Conservation (phyloP, 139 green algal genomes). For the Tetradesmus obliquus region DNA sequence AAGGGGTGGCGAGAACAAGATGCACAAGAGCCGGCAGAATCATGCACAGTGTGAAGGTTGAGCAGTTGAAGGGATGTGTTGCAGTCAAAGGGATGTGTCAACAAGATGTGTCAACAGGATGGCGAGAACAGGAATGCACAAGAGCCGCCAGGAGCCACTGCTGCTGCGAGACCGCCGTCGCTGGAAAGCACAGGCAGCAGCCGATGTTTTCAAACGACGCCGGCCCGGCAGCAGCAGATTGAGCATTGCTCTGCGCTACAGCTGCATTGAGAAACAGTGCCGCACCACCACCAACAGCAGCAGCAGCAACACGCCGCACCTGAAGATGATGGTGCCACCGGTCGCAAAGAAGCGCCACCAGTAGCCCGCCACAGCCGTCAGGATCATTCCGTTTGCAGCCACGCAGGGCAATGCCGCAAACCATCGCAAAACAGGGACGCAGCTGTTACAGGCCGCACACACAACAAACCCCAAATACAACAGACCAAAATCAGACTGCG, state of each 20-base stretch:
- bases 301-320: background rate
- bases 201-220: background rate
- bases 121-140: background rate
- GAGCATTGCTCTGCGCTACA: background rate
- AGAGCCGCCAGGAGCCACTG: background rate
- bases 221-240: background rate
- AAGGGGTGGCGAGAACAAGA: background rate
- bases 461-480: too few relatives aligned
- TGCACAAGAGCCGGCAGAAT: too few relatives aligned
- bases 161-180: background rate
- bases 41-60: background rate
- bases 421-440: too few relatives aligned
- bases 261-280: too few relatives aligned
- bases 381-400: too few relatives aligned
- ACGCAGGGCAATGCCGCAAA: too few relatives aligned
- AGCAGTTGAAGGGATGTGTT: too few relatives aligned
- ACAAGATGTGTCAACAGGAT: too few relatives aligned
- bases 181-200: background rate
- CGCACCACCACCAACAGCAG: background rate
- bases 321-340: slow-evolving; percentile 33
- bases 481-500: too few relatives aligned
- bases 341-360: slow-evolving; percentile 9
- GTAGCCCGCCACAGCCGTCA: background rate
- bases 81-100: too few relatives aligned
- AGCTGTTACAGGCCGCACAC: too few relatives aligned